These are phyloP conservation scores for Bondarzewia mesenterica DNA, from an alignment of 1,284 basidiomycete species.

Conservation along the genomic window DNA sequence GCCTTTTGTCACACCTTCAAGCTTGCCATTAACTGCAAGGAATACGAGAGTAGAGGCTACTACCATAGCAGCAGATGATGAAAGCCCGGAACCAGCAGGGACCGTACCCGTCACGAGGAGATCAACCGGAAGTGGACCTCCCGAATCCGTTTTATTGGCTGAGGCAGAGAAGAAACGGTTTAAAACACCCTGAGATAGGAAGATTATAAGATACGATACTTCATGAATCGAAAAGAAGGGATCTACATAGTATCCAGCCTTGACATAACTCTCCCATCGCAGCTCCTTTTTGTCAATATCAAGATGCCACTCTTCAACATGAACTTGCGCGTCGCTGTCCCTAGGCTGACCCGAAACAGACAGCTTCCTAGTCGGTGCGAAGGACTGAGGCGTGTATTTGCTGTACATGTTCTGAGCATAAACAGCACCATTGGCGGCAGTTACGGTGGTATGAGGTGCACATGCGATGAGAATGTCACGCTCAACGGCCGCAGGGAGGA, in stretches of 20 bases:
- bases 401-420: slow-evolving; percentile 57
- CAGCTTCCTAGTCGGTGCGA: slow-evolving; percentile 36
- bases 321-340: slow-evolving; percentile 27
- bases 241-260: slow-evolving; percentile 69
- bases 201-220: background rate
- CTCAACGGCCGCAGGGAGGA: slow-evolving; percentile 80
- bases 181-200: slow-evolving; percentile 72
- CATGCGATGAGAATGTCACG: slow-evolving; percentile 82
- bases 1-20: slow-evolving; percentile 54
- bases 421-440: slow-evolving; percentile 30
- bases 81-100: slow-evolving; percentile 76
- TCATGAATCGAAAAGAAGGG: background rate
- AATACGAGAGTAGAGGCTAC: slow-evolving; percentile 77
- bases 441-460: slow-evolving; percentile 34
- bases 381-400: slow-evolving; percentile 51
- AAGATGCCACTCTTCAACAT: slow-evolving; percentile 55
- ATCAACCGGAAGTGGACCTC: slow-evolving; percentile 49
- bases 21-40: slow-evolving; percentile 65
- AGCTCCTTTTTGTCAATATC: slow-evolving; percentile 65
- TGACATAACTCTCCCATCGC: slow-evolving; percentile 83
- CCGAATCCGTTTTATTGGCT: slow-evolving; percentile 15
- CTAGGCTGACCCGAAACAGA: slow-evolving; percentile 18
- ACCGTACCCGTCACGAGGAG: slow-evolving; percentile 72
- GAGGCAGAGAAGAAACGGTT: slow-evolving; percentile 45
- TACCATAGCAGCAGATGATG: slow-evolving; percentile 72